phyloP scores from a whole-genome alignment of 805 yeast genomes.

The Naumovozyma castellii region DNA sequence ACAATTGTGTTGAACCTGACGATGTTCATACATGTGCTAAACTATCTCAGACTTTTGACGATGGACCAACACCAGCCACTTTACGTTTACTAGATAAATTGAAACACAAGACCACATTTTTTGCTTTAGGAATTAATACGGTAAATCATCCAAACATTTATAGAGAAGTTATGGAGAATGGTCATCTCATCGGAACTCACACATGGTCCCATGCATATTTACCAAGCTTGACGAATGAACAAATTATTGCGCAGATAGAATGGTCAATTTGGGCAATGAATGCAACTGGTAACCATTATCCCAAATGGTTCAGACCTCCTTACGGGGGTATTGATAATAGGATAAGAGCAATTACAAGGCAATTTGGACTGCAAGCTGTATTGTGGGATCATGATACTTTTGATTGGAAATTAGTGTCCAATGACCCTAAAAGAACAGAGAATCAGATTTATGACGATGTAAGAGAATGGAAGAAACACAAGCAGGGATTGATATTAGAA shows the following conservation, averaged over 20 bases:
- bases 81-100: constrained; percentile 47
- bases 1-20: constrained; percentile 62
- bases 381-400: constrained; percentile 87
- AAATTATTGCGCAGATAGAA: constrained; percentile 78
- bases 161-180: constrained; percentile 41
- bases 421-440: constrained; percentile 37
- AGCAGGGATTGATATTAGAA: constrained; percentile 67
- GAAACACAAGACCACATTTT: constrained; percentile 59
- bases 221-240: constrained; percentile 68
- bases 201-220: constrained; percentile 89
- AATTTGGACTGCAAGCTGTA: constrained; percentile 80
- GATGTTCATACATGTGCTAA: constrained; percentile 69
- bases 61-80: constrained; percentile 81
- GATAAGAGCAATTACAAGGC: constrained; percentile 66
- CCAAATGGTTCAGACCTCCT: constrained; percentile 94
- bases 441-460: constrained; percentile 49
- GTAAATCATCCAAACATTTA: constrained; percentile 71
- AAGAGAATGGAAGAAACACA: constrained; percentile 37
- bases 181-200: constrained; percentile 80
- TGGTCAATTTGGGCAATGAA: constrained; percentile 99
- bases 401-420: constrained; percentile 72
- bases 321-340: constrained; percentile 91
- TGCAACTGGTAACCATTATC: constrained; percentile 79
- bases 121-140: constrained; percentile 75
- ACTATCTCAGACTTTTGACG: constrained; percentile 86